Conservation (phyloP, 441 rosid species). For the Bocquillonia castaneifolia region DNA sequence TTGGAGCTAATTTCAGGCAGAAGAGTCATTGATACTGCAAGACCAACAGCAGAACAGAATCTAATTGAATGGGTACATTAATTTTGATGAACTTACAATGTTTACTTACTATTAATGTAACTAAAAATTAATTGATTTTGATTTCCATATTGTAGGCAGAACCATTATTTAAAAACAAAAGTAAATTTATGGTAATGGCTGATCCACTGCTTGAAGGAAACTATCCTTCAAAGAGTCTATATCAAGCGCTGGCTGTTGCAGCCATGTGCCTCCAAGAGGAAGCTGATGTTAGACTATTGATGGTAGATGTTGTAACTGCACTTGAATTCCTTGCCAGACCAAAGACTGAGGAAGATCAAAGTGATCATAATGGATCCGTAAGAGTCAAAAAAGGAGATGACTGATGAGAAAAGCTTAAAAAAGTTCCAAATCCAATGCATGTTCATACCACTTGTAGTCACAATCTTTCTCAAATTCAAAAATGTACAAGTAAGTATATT, state of each 20-base stretch:
- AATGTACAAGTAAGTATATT: no score
- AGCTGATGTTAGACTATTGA: conserved; percentile 58
- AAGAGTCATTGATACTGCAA: conserved; percentile 61
- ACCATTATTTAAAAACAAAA: conserved; percentile 64
- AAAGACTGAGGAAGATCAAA: conserved; percentile 12
- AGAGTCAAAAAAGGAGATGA: no score
- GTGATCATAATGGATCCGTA: conserved; percentile 1
- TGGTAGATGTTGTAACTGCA: conserved; percentile 82
- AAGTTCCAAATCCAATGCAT: no score
- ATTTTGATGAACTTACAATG: neutral
- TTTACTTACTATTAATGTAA: no score
- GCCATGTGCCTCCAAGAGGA: conserved; percentile 93
- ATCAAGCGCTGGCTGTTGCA: conserved; percentile 88
- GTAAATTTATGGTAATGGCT: conserved; percentile 55
- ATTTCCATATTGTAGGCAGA: conserved; percentile 47
- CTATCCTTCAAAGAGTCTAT: conserved; percentile 58
- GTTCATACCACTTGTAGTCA: no score
- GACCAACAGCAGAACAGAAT: conserved; percentile 69
- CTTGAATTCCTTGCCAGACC: conserved; percentile 50
- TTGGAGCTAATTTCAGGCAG: conserved; percentile 82
- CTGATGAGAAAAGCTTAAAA: no score
- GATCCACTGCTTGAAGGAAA: conserved; percentile 66
- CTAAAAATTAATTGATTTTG: neutral
- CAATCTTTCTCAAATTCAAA: no score
- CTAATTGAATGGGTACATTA: conserved; percentile 66